phyloP scores from a whole-genome alignment of 306 rosid species.

The Dryas octopetala region DNA sequence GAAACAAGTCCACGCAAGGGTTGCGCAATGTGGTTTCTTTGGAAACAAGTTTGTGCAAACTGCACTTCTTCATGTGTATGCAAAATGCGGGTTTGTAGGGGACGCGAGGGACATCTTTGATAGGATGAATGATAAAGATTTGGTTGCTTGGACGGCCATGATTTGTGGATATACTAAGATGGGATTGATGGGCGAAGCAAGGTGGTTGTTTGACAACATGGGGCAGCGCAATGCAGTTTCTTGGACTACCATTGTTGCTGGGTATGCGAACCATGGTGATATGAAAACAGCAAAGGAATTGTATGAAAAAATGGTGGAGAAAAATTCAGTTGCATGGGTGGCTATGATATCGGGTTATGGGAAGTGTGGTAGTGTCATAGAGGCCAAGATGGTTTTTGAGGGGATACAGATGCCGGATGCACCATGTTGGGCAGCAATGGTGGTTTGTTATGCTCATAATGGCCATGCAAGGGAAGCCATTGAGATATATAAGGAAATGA shows the following conservation, averaged over 20 bases:
- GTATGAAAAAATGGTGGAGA: conserved; percentile 51
- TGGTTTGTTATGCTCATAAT: conserved; percentile 75
- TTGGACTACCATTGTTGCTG: conserved; percentile 77
- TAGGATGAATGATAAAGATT: conserved; percentile 55
- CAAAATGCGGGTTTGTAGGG: conserved; percentile 48
- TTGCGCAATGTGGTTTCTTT: conserved; percentile 45
- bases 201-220: conserved; percentile 60
- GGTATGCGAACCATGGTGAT: conserved; percentile 58
- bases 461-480: conserved; percentile 70
- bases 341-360: conserved; percentile 83
- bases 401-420: conserved; percentile 34
- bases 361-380: conserved; percentile 49
- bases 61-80: conserved; percentile 63
- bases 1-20: conserved; percentile 51
- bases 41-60: conserved; percentile 63
- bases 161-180: conserved; percentile 57
- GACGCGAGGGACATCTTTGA: conserved; percentile 59
- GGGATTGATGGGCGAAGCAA: conserved; percentile 65
- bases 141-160: conserved; percentile 75
- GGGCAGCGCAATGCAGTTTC: conserved; percentile 45
- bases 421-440: conserved; percentile 65
- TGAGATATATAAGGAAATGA: conserved; percentile 47
- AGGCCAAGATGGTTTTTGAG: conserved; percentile 51
- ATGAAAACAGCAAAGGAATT: conserved; percentile 62
- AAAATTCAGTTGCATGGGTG: conserved; percentile 37